phyloP scores from a whole-genome alignment of 139 green algal genomes.

The Limnomonas spitsbergensis region DNA sequence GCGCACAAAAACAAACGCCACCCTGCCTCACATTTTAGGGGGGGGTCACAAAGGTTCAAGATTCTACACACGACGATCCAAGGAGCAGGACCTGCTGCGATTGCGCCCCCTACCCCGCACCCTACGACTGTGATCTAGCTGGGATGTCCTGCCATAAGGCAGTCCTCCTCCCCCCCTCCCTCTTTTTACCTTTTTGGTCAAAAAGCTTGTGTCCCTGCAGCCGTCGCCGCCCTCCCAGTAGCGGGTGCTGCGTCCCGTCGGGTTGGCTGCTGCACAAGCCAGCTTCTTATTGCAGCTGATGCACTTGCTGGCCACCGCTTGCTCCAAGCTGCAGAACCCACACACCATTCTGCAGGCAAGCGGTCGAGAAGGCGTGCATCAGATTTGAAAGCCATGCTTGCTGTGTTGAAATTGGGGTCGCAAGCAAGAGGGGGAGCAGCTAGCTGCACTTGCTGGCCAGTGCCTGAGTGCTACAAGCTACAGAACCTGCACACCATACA shows the following conservation, averaged over 20 bases:
- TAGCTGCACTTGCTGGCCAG: too few relatives aligned
- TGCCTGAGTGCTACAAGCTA: too few relatives aligned
- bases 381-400: not conserved
- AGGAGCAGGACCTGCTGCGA: not conserved
- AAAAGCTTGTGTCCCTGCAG: not conserved
- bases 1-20: too few relatives aligned
- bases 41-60: not conserved
- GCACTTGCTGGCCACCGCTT: conserved; percentile 29
- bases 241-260: conserved; percentile 11
- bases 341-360: conserved; percentile 17
- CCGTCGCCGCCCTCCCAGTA: conserved; percentile 34
- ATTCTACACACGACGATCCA: not conserved
- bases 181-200: not conserved
- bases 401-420: too few relatives aligned
- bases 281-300: conserved; percentile 31
- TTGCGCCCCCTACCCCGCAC: too few relatives aligned
- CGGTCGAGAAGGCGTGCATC: not conserved
- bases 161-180: not conserved
- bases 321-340: conserved; percentile 47
- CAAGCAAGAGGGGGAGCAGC: too few relatives aligned
- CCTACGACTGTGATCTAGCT: too few relatives aligned
- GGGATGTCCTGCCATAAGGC: not conserved
- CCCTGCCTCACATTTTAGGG: not conserved
- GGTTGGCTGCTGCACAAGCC: conserved; percentile 24
- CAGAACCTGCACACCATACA: too few relatives aligned